Base-by-base conservation (phyloP, 2,329 filamentous ascomycete genomes). In the Teratosphaeria gauchensis region DNA sequence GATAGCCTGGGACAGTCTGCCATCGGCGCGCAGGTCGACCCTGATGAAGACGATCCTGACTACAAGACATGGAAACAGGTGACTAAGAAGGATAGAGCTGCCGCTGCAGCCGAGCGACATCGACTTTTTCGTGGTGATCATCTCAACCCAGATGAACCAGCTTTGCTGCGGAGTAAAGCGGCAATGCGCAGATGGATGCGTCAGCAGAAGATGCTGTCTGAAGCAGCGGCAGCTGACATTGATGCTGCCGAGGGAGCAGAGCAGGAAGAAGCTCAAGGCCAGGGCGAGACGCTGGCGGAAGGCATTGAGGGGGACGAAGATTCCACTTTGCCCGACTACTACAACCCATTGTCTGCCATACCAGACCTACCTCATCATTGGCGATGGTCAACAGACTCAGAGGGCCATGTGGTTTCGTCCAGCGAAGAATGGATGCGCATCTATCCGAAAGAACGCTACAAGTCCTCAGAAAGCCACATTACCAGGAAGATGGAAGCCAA, bases 11-110 rank as follows among this genome's bases (percentile, higher is more conserved):
- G 74, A n/a, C 83, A 86, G 5, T 86, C 86, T 1, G 77, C 90
- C 46, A 80, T 89, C 58, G 83, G 83, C 16, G 81, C 87, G 59
- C 82, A 83, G 32, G 88, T 95, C 66, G 89, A 95, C 65, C 82
- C 83, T 12, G 90, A 90, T 65, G 85, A 95, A 66, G 92, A 97
- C 66, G 92, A 97, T 59, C 77, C 82, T 1, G 92, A 96, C 70
- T 96, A 94, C 76, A 95, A 95, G 72, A 89, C 94, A 38, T 99
- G 95, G 94, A 99, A 97, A 76, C 92, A 97, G 74, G 90, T 96
- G 48, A 99, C 94, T 1, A 97, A 97, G 76, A 96, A 94, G 71
- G 92, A 96, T 68, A 86, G 94, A 62, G 94, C 94, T 3, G 78
- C 88, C 28, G 84, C 92, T 56, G 88, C 94, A 60, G 90, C 92